These are phyloP conservation scores for Nemania sp. DNA, from an alignment of 2,329 filamentous ascomycete genomes.

Conservation along the genomic window DNA sequence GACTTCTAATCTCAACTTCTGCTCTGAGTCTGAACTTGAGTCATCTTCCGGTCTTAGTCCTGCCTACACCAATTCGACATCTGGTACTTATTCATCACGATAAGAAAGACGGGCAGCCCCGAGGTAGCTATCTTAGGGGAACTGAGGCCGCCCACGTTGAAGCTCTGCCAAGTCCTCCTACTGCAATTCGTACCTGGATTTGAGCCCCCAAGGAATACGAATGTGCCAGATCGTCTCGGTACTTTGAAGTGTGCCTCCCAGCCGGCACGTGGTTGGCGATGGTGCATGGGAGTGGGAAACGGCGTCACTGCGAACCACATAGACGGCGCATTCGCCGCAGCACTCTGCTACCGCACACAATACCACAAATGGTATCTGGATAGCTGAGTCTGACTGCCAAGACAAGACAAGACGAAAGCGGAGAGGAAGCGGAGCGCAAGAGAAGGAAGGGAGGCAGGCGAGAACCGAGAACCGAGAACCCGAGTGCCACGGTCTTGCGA, in stretches of 20 bases:
- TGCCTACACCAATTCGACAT: neutral
- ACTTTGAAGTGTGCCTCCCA: conserved; percentile 8
- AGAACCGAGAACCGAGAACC: conserved; percentile 1
- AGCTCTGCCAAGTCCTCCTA: conserved; percentile 15
- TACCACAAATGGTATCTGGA: neutral
- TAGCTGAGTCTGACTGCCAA: neutral
- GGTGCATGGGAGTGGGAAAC: conserved; percentile 8
- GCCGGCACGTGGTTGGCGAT: conserved; percentile 7
- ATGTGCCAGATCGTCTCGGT: conserved; percentile 3
- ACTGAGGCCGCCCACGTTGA: conserved; percentile 22
- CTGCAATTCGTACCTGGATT: conserved; percentile 9
- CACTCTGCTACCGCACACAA: neutral
- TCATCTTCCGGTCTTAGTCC: neutral
- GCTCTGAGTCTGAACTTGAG: neutral
- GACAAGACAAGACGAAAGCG: neutral
- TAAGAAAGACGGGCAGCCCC: neutral
- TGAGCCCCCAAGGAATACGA: conserved; percentile 10
- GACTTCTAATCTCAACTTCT: too few relatives aligned
- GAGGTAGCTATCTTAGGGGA: neutral
- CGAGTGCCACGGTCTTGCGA: conserved; percentile 6
- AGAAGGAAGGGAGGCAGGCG: conserved; percentile 1
- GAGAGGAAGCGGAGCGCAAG: conserved; percentile 4
- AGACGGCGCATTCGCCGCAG: neutral
- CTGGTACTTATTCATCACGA: neutral
- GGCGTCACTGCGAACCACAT: neutral